Conservation (phyloP, 2,329 filamentous ascomycete species). For the Colletotrichum musicola region DNA sequence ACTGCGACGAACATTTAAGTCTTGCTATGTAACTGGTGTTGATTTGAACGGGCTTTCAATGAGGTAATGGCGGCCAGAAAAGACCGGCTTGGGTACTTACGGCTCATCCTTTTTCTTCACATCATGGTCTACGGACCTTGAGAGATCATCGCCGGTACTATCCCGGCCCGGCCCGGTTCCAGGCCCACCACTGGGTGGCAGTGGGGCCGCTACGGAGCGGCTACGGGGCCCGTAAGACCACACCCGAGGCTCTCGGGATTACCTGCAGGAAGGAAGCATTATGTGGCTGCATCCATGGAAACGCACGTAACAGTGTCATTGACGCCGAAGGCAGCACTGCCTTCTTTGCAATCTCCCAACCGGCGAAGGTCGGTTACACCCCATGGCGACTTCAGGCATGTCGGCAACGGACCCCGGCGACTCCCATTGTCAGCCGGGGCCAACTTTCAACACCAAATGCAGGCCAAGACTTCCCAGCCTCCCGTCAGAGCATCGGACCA, state of each 20-base stretch:
- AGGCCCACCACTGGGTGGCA: background rate
- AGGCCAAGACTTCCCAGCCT: conserved; percentile 1
- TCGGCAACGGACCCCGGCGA: conserved; percentile 6
- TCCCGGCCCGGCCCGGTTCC: too few species aligned
- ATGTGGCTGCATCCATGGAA: background rate
- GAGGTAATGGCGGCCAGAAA: too few species aligned
- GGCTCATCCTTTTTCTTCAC: too few species aligned
- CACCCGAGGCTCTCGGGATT: conserved; percentile 3
- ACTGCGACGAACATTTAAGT: background rate
- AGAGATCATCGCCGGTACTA: too few species aligned
- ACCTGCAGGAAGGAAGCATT: background rate
- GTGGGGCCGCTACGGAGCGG: conserved; percentile 3
- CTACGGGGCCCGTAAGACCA: background rate
- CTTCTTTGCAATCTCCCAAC: background rate
- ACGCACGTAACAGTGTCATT: background rate
- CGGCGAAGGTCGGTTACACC: too few species aligned
- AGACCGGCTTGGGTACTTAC: too few species aligned
- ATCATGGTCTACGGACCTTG: too few species aligned
- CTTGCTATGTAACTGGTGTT: background rate
- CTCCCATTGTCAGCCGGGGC: background rate
- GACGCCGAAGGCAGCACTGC: background rate
- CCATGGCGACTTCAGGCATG: background rate
- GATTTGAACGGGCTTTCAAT: too few species aligned
- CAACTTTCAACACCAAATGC: background rate
- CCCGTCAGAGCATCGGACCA: background rate